phyloP scores from a whole-genome alignment of 2,329 filamentous ascomycete genomes.

The Fonsecaea nubica region DNA sequence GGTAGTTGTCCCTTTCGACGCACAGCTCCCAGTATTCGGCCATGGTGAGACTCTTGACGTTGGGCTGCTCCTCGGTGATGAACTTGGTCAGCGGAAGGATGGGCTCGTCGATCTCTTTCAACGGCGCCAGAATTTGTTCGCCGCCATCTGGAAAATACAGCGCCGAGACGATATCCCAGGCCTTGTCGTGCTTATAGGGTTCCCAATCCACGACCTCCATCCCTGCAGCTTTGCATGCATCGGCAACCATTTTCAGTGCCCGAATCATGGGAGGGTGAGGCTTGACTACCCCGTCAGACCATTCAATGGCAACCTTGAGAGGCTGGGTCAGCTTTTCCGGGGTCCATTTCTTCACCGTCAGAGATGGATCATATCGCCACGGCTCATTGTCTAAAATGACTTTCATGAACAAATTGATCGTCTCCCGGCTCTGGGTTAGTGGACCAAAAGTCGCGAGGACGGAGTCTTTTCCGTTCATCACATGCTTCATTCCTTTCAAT shows the following conservation, averaged over 20 bases:
- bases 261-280: slow-evolving; percentile 69
- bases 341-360: slow-evolving; percentile 62
- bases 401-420: slow-evolving; percentile 53
- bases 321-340: slow-evolving; percentile 38
- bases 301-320: slow-evolving; percentile 68
- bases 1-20: slow-evolving; percentile 52
- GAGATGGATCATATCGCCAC: slow-evolving; percentile 61
- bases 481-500: slow-evolving; percentile 31
- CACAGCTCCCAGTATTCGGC: slow-evolving; percentile 44
- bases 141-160: slow-evolving; percentile 69
- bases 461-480: slow-evolving; percentile 27
- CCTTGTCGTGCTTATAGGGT: slow-evolving; percentile 57
- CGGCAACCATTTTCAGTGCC: slow-evolving; percentile 55
- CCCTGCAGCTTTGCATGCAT: slow-evolving; percentile 54
- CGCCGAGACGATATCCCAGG: slow-evolving; percentile 53
- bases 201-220: slow-evolving; percentile 63
- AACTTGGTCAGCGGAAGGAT: slow-evolving; percentile 64
- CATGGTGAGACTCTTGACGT: slow-evolving; percentile 51
- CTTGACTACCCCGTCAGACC: slow-evolving; percentile 67
- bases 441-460: slow-evolving; percentile 62
- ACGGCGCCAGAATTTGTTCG: slow-evolving; percentile 57
- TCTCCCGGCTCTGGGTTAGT: slow-evolving; percentile 60
- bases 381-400: slow-evolving; percentile 53
- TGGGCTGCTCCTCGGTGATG: slow-evolving; percentile 63
- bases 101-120: slow-evolving; percentile 64